Evolutionary conservation across 2,329 filamentous ascomycete genomes (phyloP), one percentile per base, ranked within the genome.

Genomic region (Pseudocercospora crystallina): DNA sequence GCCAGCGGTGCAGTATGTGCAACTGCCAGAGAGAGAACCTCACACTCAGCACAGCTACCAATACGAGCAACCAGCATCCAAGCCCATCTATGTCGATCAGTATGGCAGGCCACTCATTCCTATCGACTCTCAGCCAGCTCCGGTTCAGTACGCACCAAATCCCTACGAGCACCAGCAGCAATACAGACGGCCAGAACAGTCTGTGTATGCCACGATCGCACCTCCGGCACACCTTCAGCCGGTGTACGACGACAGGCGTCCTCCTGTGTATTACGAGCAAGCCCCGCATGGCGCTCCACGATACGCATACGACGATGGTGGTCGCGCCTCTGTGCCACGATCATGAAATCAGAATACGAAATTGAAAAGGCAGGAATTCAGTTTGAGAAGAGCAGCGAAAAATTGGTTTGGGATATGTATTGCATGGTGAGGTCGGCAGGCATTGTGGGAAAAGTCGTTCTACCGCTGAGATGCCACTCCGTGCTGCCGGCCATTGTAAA

Each of bases 61-160:
- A 13, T 60, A 61, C 48, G 58, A 59, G 17, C 52, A 42, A n/a
- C 53, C 57, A 17, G 54, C 56, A 12, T 50, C 61, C 13, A 60
- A 60, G 41, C 57, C 60, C 2, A 52, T 63, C n/a, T 68, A 65
- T 50, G 61, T 67, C n/a, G 66, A 68, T 36, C 56, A 67, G 42
- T 65, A 66, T 48, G 66, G 66, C 33, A 54, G 59, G 9, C 61
- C 56, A 5, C 45, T 68, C 8, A 58, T 63, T 31, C 63, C 61
- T 5, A 57, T 64, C 36, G 61, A 66, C 46, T 40, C 57, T 30
- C 57, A 54, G 5, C 61, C 62, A 5, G 61, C 61, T 5, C 61
- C 61, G 3, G 54, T 64, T 26, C 63, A 65, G 37, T 64, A 61
- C 41, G 43, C 53, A 17, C 58, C 59, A 26, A 56, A 58, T 41